Evolutionary conservation across 495 filamentous ascomycete species (phyloP).

Genomic region (Poronia punctata): DNA sequence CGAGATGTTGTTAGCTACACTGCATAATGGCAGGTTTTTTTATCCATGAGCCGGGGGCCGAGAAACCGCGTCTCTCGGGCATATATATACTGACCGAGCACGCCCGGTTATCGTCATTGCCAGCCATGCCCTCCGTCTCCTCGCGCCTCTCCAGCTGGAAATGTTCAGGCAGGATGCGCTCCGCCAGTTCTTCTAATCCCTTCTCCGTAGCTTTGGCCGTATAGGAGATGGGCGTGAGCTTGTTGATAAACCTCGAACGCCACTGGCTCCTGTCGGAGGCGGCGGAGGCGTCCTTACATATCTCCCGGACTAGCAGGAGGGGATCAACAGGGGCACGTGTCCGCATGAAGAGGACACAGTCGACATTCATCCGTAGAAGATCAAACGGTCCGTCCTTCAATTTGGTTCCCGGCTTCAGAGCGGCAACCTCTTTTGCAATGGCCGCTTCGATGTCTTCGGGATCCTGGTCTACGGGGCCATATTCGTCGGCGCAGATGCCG

Average conservation of each 20-base stretch:
- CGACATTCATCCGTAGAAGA: slow-evolving; percentile 62
- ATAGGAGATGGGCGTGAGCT: slow-evolving; percentile 71
- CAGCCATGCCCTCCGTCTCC: slow-evolving; percentile 6
- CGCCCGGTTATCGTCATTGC: slow-evolving; percentile 3
- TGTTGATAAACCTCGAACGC: slow-evolving; percentile 67
- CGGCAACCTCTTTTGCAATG: slow-evolving; percentile 69
- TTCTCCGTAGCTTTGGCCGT: slow-evolving; percentile 74
- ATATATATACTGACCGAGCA: slow-evolving; percentile 5
- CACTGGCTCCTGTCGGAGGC: slow-evolving; percentile 43
- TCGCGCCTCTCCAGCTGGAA: slow-evolving; percentile 51
- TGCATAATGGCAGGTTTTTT: no score
- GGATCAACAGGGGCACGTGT: slow-evolving; percentile 67
- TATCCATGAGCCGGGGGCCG: no score
- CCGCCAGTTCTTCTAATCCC: slow-evolving; percentile 65
- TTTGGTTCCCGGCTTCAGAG: slow-evolving; percentile 48
- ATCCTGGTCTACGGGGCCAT: slow-evolving; percentile 26
- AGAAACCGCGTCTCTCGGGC: no score
- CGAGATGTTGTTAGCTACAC: no score
- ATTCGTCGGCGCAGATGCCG: slow-evolving; percentile 31
- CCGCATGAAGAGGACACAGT: slow-evolving; percentile 68
- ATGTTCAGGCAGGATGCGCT: slow-evolving; percentile 59
- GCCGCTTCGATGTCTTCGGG: slow-evolving; percentile 71
- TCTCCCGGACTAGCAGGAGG: slow-evolving; percentile 64
- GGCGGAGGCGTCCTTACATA: slow-evolving; percentile 60
- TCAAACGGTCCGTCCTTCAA: slow-evolving; percentile 45